Percentiles rank a stretch among this genome's conserved stretches.
phyloP scores from a whole-genome alignment of 225 moss, liverwort and hornwort genomes.

The Thuidium tamariscinum region DNA sequence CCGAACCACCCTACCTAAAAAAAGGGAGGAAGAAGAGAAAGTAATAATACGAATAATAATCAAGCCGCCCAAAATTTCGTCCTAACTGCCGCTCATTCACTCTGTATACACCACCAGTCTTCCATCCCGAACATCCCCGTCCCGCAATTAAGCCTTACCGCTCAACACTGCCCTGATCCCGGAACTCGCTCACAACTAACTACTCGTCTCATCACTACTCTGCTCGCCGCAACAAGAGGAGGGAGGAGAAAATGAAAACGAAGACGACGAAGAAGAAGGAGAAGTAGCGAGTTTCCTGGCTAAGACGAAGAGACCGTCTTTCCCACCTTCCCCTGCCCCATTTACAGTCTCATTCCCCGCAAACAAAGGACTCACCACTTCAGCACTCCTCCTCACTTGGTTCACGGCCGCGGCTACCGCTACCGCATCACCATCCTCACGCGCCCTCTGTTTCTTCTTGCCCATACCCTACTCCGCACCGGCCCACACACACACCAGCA shows the following conservation, averaged over 20 bases:
- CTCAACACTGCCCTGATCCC: not conserved
- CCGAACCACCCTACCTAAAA: not conserved
- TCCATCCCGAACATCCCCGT: not conserved
- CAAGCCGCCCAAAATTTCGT: not conserved
- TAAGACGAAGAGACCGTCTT: not conserved
- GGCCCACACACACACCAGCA: not conserved
- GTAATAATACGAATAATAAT: not conserved
- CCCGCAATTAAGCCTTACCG: not conserved
- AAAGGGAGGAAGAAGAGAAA: not conserved
- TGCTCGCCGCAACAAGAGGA: not conserved
- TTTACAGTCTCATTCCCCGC: not conserved
- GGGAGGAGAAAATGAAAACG: not conserved
- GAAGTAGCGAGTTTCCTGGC: not conserved
- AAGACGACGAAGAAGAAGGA: not conserved
- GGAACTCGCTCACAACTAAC: not conserved
- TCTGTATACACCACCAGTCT: not conserved
- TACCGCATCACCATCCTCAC: conserved; percentile 1
- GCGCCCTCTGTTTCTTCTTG: conserved; percentile 13
- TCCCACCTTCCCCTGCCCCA: not conserved
- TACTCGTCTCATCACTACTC: not conserved
- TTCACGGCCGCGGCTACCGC: not conserved
- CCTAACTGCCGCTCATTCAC: not conserved
- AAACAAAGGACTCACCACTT: not conserved
- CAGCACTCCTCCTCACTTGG: not conserved
- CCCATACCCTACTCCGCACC: conserved; percentile 9